A percentile compares a stretch with the other conserved stretches of the same genome.
These are phyloP conservation scores for Climacium dendroides DNA, from an alignment of 225 moss, liverwort and hornwort genomes.

Conservation along the genomic window DNA sequence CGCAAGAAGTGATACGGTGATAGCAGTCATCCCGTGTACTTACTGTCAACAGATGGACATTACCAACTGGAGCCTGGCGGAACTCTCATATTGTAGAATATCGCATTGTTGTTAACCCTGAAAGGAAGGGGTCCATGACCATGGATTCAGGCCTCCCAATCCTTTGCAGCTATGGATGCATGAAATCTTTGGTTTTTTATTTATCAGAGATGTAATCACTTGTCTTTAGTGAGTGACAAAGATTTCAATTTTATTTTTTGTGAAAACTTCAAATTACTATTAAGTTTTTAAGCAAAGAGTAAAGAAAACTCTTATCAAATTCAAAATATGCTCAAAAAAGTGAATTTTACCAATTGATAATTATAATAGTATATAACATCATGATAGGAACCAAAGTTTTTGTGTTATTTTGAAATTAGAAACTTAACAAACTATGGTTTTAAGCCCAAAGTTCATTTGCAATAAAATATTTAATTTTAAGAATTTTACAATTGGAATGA, in stretches of 20 bases:
- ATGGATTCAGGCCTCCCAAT: background rate
- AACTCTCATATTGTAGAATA: background rate
- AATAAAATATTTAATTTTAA: background rate
- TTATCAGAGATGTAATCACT: background rate
- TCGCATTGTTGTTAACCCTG: background rate
- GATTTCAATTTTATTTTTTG: background rate
- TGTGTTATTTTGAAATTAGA: too few relatives aligned
- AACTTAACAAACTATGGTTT: background rate
- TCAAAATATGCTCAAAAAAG: background rate
- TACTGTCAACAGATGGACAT: background rate
- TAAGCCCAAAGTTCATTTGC: background rate
- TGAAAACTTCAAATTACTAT: accelerated
- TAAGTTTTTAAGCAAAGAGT: background rate
- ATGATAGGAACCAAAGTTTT: accelerated
- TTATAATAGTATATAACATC: too few relatives aligned
- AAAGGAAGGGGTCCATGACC: background rate
- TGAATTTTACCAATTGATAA: too few relatives aligned
- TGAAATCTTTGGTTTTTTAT: background rate
- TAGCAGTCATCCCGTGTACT: background rate
- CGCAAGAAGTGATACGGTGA: background rate
- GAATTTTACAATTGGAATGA: background rate
- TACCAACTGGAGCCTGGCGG: background rate
- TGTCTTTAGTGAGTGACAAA: background rate
- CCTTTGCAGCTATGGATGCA: background rate
- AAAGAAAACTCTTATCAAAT: background rate